A percentile compares a stretch with the other conserved stretches of the same genome.
Conservation (phyloP, 306 rosid species). For the Medicago arabica region DNA sequence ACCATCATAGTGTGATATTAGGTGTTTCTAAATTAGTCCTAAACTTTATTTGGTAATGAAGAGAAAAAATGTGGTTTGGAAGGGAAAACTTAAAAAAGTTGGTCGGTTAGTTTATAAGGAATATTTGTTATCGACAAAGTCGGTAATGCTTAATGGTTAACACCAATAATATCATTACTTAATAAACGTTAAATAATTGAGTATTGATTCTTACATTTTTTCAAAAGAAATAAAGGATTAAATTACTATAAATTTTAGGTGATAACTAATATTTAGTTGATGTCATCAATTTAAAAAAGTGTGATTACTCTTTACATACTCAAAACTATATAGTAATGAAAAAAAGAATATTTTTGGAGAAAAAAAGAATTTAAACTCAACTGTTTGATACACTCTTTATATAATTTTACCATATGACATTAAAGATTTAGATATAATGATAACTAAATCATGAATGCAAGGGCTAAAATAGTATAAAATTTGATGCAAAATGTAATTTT, state of each 20-base stretch:
- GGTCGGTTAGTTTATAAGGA: no score
- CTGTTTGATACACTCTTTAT: background rate
- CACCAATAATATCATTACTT: no score
- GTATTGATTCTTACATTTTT: no score
- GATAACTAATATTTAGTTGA: background rate
- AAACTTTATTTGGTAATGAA: background rate
- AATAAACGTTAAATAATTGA: no score
- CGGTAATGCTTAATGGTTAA: no score
- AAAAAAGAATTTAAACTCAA: background rate
- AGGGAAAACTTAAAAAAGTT: no score
- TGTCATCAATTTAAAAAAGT: background rate
- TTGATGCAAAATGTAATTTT: background rate
- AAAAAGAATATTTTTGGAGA: background rate
- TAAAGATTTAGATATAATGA: background rate
- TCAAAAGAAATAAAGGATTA: no score
- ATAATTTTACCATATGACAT: background rate
- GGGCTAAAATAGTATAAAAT: background rate
- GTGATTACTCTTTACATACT: no score
- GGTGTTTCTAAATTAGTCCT: background rate
- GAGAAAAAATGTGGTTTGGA: background rate
- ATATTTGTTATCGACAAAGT: no score
- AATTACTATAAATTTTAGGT: no score
- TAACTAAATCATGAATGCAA: constrained; percentile 10
- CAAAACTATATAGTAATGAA: no score
- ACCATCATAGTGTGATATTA: background rate